A percentile compares a stretch with the other conserved stretches of the same genome.
Conservation (phyloP, 495 filamentous ascomycete genomes). For the Hapsidospora chrysogenum region DNA sequence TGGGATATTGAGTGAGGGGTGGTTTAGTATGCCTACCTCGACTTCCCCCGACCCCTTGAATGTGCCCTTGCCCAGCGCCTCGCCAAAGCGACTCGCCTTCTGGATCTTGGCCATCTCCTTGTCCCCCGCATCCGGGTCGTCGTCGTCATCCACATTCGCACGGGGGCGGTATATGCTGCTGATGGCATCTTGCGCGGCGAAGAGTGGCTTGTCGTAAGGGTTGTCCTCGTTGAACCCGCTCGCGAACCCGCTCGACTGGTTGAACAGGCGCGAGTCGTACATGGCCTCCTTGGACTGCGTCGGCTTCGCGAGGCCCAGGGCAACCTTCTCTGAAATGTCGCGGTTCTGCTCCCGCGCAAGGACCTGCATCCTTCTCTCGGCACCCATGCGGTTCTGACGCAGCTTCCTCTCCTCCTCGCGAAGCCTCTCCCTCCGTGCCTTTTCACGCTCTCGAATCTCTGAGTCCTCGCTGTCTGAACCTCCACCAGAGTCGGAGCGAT, state of each 20-base stretch:
- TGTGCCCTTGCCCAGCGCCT: conserved; percentile 74
- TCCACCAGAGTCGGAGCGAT: conserved; percentile 34
- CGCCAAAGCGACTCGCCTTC: conserved; percentile 61
- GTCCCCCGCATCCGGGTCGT: conserved; percentile 66
- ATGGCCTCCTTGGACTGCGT: conserved; percentile 78
- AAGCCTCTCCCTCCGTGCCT: conserved; percentile 58
- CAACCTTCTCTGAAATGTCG: conserved; percentile 96
- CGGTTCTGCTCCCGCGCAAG: conserved; percentile 91
- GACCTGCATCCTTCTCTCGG: conserved; percentile 74
- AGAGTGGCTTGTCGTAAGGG: conserved; percentile 90
- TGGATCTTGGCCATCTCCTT: conserved; percentile 75
- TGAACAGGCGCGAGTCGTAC: conserved; percentile 95
- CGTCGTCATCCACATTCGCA: conserved; percentile 49
- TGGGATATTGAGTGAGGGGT: too few species aligned
- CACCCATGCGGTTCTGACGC: conserved; percentile 89
- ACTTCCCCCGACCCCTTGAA: conserved; percentile 79
- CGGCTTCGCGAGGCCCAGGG: conserved; percentile 86
- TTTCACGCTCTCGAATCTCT: conserved; percentile 57
- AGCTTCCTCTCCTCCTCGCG: conserved; percentile 77
- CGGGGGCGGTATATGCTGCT: conserved; percentile 84
- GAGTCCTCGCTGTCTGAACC: conserved; percentile 49
- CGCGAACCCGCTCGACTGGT: conserved; percentile 79
- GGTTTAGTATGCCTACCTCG: conserved; percentile 41
- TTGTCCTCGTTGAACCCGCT: conserved; percentile 95
- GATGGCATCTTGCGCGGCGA: conserved; percentile 91